Conservation (phyloP, 78 protist genomes). For the Dictyostelium citrinum region DNA sequence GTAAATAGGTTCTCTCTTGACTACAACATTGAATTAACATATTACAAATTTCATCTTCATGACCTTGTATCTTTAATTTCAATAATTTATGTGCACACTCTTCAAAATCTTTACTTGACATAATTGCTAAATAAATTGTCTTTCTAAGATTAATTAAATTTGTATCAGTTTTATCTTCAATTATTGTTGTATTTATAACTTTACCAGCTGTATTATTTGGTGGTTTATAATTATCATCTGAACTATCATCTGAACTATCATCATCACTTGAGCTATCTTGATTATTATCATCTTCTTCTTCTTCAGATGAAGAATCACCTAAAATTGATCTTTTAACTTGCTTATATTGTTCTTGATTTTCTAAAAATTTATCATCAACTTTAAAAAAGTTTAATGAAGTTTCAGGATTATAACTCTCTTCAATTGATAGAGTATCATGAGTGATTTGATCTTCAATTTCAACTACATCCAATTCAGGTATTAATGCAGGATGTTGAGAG, state of each 20-base stretch:
- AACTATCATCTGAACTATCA: slow-evolving; percentile 12
- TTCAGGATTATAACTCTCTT: slow-evolving; percentile 74
- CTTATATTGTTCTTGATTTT: slow-evolving; percentile 88
- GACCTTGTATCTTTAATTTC: slow-evolving; percentile 75
- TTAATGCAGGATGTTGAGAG: slow-evolving; percentile 79
- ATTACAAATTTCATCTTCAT: slow-evolving; percentile 85
- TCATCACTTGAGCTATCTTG: neutral
- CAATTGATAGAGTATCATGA: slow-evolving; percentile 87
- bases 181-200: neutral
- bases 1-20: slow-evolving; percentile 93
- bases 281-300: slow-evolving; percentile 25
- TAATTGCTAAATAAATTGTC: slow-evolving; percentile 94
- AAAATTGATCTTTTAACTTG: slow-evolving; percentile 58
- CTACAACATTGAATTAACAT: slow-evolving; percentile 98
- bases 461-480: slow-evolving; percentile 94
- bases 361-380: slow-evolving; percentile 89
- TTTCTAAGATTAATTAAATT: slow-evolving; percentile 83
- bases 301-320: slow-evolving; percentile 76
- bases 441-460: slow-evolving; percentile 96
- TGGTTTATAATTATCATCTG: slow-evolving; percentile 22
- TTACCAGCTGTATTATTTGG: slow-evolving; percentile 8
- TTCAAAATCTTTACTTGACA: slow-evolving; percentile 91
- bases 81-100: slow-evolving; percentile 97
- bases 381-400: slow-evolving; percentile 86
- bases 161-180: slow-evolving; percentile 87